Conservation (phyloP, 2,329 filamentous ascomycete genomes). For the Alternaria panax region DNA sequence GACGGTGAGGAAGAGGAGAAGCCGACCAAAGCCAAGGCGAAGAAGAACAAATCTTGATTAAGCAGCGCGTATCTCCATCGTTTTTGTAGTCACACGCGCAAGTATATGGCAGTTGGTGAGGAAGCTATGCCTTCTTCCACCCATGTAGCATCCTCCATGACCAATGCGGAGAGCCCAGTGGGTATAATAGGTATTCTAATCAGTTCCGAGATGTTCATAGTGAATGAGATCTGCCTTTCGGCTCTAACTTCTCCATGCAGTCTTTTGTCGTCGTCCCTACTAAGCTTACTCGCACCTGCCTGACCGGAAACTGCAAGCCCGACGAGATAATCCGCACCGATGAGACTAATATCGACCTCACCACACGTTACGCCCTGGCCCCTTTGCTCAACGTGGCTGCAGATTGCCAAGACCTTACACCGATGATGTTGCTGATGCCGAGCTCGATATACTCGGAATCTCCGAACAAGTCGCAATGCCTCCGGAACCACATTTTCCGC, state of each 20-base stretch:
- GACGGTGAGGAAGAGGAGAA: slow-evolving; percentile 24
- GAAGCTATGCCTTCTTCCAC: background rate
- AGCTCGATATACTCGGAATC: slow-evolving; percentile 13
- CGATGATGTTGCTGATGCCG: slow-evolving; percentile 16
- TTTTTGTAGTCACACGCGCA: background rate
- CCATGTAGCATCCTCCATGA: background rate
- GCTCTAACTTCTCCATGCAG: background rate
- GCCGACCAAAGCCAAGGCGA: slow-evolving; percentile 19
- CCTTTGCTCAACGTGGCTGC: slow-evolving; percentile 1
- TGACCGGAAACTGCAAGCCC: slow-evolving; percentile 1
- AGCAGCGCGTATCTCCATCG: background rate
- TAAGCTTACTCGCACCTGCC: slow-evolving; percentile 6
- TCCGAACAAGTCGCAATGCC: slow-evolving; percentile 8
- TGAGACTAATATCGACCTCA: slow-evolving; percentile 1
- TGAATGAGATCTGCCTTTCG: background rate
- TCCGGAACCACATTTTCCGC: slow-evolving; percentile 5
- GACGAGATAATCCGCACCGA: slow-evolving; percentile 5
- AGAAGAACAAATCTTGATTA: slow-evolving; percentile 23
- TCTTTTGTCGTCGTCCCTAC: background rate
- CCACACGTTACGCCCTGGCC: slow-evolving; percentile 3
- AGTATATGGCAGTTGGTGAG: background rate
- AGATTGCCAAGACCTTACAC: slow-evolving; percentile 19
- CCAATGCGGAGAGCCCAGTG: background rate
- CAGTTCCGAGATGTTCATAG: background rate
- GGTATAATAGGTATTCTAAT: background rate